phyloP scores from a whole-genome alignment of 768 basidiomycete genomes.

The Auricularia sp. region DNA sequence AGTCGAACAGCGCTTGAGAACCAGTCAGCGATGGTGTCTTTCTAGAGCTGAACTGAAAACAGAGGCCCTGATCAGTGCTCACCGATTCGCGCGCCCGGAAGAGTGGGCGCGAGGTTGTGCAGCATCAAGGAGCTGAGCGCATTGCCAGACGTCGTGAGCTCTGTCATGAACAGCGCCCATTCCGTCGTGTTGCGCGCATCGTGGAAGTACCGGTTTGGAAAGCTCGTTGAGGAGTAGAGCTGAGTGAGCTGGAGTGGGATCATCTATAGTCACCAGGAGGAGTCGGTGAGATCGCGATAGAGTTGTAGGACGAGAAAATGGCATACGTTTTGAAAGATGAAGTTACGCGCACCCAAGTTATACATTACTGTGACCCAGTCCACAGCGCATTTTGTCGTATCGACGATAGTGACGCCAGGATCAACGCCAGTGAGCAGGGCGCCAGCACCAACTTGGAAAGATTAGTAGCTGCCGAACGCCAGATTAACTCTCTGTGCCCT shows the following conservation, averaged over 20 bases:
- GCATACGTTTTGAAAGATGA: constrained; percentile 49
- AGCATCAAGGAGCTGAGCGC: constrained; percentile 42
- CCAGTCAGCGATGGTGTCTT: neutral
- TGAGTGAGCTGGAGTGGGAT: constrained; percentile 30
- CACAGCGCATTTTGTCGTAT: constrained; percentile 49
- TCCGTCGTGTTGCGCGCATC: constrained; percentile 39
- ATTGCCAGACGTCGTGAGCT: constrained; percentile 44
- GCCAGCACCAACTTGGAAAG: constrained; percentile 31
- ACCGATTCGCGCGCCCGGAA: constrained; percentile 49
- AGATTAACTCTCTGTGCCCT: neutral
- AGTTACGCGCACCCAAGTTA: constrained; percentile 50
- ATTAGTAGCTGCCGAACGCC: neutral
- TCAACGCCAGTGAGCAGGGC: constrained; percentile 43
- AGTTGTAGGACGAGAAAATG: constrained; percentile 12
- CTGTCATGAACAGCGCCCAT: constrained; percentile 47
- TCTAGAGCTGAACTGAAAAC: neutral
- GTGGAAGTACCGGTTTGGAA: constrained; percentile 43
- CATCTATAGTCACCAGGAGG: neutral
- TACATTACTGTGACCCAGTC: constrained; percentile 52
- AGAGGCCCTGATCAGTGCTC: constrained; percentile 12
- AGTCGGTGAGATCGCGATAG: neutral
- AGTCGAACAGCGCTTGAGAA: constrained; percentile 46
- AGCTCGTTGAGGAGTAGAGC: constrained; percentile 38
- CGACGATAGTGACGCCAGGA: constrained; percentile 43
- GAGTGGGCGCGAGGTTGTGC: constrained; percentile 34